Base-by-base conservation (phyloP, 2,329 filamentous ascomycete genomes). In the Colletotrichum sp. region DNA sequence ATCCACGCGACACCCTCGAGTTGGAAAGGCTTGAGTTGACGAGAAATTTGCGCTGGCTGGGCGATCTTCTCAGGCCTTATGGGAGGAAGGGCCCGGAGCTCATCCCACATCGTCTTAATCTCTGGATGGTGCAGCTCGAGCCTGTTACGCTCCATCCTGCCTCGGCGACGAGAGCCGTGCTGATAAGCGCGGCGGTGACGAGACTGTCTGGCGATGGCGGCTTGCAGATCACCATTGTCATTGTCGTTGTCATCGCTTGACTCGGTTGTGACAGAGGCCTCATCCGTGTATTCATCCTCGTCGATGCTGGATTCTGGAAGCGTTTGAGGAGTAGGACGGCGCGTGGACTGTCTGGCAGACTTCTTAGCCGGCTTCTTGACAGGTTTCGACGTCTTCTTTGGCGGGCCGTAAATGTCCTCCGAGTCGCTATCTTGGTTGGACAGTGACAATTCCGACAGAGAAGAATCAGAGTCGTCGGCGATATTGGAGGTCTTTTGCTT, bases 1-100 rank as follows among this genome's bases (percentile, higher is more conserved):
- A 99, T 98, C 97, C 97, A 99, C 67, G 95, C 93, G 52, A 99
- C 88, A 6, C 97, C 97, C 85, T 98, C 94, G 7, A 98, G 92
- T 82, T 99, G 97, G 83, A 99, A 99, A 1, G 94, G 93, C 84
- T 99, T 98, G 77, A 99, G 89, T 71, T 93, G 93, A 52, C 96
- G 94, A 68, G 91, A 95, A 78, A 99, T 98, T 5, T 90, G 92
- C 9, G 86, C 82, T 6, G 97, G 97, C 81, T 98, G 95, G 75
- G 90, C 86, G 39, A 94, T 94, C 78, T 88, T 89, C 28, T 85
- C 88, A 28, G 89, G 86, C 32, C 92, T 90, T 77, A 98, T 91
- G 21, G 93, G 86, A 1, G 94, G 91, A 79, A 93, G 90, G 2
- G 92, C 89, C 82, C 93, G 88, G 4, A 99, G 87, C 28, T 94